Conservation (phyloP, 805 yeast genomes). For the Starmerella sirachaensis region DNA sequence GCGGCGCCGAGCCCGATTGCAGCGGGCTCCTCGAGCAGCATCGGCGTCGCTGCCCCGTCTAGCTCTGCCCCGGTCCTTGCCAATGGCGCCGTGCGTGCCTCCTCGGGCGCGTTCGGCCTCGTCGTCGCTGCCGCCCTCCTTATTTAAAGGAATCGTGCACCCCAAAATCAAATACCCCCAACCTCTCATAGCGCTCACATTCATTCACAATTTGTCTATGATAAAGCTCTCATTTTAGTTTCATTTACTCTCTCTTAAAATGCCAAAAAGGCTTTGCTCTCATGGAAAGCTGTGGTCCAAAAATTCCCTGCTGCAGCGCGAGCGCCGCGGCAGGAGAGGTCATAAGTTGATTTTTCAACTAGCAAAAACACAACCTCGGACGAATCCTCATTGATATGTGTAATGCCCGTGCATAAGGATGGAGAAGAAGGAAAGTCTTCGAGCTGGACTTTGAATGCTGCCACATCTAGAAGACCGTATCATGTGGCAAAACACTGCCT, state of each 20-base stretch:
- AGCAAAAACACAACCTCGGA: conserved; percentile 99
- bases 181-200: no score
- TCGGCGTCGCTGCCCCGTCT: conserved; percentile 1
- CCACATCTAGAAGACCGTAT: no score
- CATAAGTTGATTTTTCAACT: conserved; percentile 95
- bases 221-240: background rate
- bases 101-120: conserved; percentile 1
- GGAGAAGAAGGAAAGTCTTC: conserved; percentile 29
- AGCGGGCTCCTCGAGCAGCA: conserved; percentile 1
- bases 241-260: no score
- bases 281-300: no score
- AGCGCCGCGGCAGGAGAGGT: conserved; percentile 42
- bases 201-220: background rate
- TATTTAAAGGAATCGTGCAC: conserved; percentile 1
- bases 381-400: conserved; percentile 99
- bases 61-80: conserved; percentile 7
- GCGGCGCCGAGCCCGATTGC: background rate
- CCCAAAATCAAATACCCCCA: no score
- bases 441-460: background rate
- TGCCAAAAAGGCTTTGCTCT: no score
- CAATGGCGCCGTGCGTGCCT: conserved; percentile 6
- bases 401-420: conserved; percentile 99
- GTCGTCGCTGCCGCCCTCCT: conserved; percentile 4
- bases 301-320: conserved; percentile 22
- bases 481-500: no score